A percentile compares a stretch with the other conserved stretches of the same genome.
Conservation (phyloP, 345 rosid species). For the Aegle marmelos region DNA sequence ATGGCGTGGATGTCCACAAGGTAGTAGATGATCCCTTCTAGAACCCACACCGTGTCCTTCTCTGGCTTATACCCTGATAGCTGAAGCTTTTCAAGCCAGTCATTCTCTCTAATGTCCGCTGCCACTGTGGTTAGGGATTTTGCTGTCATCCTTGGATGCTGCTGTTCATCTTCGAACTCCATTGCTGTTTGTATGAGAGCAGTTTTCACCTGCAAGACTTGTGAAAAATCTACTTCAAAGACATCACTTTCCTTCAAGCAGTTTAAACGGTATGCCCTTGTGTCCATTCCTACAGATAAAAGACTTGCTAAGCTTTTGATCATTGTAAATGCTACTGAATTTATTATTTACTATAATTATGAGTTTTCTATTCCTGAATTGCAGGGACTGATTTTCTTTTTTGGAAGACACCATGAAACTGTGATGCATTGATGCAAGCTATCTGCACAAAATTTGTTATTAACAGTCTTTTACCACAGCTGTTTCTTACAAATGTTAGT, state of each 20-base stretch:
- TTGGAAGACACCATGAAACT: background rate
- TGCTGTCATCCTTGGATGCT: slow-evolving; percentile 47
- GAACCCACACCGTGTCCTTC: slow-evolving; percentile 82
- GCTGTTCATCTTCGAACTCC: slow-evolving; percentile 36
- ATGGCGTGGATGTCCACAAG: slow-evolving; percentile 73
- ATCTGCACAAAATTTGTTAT: background rate
- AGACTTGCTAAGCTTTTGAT: background rate
- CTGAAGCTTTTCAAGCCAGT: slow-evolving; percentile 77
- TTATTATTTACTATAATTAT: background rate
- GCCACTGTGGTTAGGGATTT: slow-evolving; percentile 80
- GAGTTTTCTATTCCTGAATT: background rate
- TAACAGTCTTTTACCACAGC: background rate
- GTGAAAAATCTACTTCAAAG: slow-evolving; percentile 86
- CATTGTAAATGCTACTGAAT: background rate
- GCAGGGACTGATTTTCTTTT: background rate
- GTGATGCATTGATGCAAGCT: background rate
- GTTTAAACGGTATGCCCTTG: slow-evolving; percentile 76
- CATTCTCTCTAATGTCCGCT: slow-evolving; percentile 62
- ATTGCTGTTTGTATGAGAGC: slow-evolving; percentile 61
- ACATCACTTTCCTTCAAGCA: slow-evolving; percentile 68
- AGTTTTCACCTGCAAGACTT: slow-evolving; percentile 63
- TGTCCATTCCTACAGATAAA: slow-evolving; percentile 73
- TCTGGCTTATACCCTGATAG: slow-evolving; percentile 64
- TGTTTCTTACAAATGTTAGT: background rate
- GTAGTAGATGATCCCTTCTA: slow-evolving; percentile 91